A percentile compares a stretch with the other conserved stretches of the same genome.
Evolutionary conservation across 129 eudicot genomes (phyloP).

Genomic region (Heracleum sosnowskyi): DNA sequence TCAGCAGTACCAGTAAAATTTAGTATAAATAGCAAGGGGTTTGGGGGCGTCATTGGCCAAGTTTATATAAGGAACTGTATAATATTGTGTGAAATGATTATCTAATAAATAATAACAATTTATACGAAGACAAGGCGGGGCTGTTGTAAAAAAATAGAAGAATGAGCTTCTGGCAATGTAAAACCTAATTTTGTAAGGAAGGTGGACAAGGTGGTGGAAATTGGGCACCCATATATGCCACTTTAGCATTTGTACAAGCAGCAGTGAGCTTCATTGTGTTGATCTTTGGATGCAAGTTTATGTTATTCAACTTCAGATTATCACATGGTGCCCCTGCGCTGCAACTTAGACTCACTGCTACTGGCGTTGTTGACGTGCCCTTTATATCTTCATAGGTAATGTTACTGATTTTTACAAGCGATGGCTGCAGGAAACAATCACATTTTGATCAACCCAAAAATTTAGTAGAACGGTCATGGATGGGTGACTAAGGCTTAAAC

Average conservation of each 20-base stretch:
- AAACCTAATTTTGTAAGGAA: neutral
- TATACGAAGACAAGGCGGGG: neutral
- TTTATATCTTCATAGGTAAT: conserved; percentile 32
- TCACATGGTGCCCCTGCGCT: conserved; percentile 39
- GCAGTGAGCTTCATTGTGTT: conserved; percentile 11
- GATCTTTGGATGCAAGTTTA: conserved; percentile 21
- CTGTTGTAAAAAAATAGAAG: neutral
- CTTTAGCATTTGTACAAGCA: conserved; percentile 33
- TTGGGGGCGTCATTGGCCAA: too few relatives aligned
- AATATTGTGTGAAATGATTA: neutral
- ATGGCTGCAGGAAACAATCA: conserved; percentile 20
- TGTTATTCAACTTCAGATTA: conserved; percentile 23
- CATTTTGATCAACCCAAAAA: neutral
- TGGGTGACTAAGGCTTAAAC: neutral
- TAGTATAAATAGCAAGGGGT: too few relatives aligned
- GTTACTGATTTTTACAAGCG: conserved; percentile 42
- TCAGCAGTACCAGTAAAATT: too few relatives aligned
- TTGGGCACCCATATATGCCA: conserved; percentile 24
- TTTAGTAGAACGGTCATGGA: neutral
- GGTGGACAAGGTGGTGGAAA: conserved; percentile 33
- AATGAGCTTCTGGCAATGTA: neutral
- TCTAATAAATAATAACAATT: neutral
- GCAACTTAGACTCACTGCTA: conserved; percentile 35
- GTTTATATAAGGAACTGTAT: neutral
- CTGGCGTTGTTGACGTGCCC: conserved; percentile 34